phyloP scores from a whole-genome alignment of 2,329 filamentous ascomycete genomes.

The Hortaea werneckii region DNA sequence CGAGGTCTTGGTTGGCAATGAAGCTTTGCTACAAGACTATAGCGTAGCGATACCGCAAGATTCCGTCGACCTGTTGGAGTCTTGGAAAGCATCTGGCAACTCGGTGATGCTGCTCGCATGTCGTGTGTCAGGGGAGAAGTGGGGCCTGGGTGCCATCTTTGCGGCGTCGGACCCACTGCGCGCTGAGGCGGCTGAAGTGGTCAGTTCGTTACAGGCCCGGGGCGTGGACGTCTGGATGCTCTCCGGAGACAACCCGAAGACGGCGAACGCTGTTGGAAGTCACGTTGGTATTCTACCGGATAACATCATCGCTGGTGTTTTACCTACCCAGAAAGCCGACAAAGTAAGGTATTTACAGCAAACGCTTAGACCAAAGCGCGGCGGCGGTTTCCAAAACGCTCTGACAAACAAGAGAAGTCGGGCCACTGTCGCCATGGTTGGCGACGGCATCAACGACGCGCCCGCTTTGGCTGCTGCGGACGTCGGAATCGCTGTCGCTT shows the following conservation, averaged over 20 bases:
- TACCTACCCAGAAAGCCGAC: slow-evolving; percentile 72
- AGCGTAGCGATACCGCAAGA: slow-evolving; percentile 20
- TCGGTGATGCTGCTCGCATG: slow-evolving; percentile 33
- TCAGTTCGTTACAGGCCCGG: slow-evolving; percentile 45
- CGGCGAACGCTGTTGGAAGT: slow-evolving; percentile 66
- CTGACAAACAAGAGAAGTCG: slow-evolving; percentile 20
- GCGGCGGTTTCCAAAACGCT: neutral
- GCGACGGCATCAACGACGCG: slow-evolving; percentile 79
- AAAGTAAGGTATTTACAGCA: slow-evolving; percentile 48
- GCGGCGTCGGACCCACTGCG: slow-evolving; percentile 75
- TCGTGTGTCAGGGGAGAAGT: slow-evolving; percentile 8
- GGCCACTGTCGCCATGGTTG: slow-evolving; percentile 68
- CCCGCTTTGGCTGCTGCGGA: slow-evolving; percentile 72
- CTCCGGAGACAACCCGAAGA: slow-evolving; percentile 81
- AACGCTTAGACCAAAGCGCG: neutral
- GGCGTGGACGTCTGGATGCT: slow-evolving; percentile 82
- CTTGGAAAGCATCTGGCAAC: slow-evolving; percentile 33
- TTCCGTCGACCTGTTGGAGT: slow-evolving; percentile 18
- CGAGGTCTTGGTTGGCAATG: slow-evolving; percentile 61
- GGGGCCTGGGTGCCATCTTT: slow-evolving; percentile 52
- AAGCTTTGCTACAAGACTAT: slow-evolving; percentile 49
- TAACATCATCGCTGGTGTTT: slow-evolving; percentile 77
- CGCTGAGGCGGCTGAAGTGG: slow-evolving; percentile 56
- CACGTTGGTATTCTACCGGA: slow-evolving; percentile 61
- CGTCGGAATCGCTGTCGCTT: slow-evolving; percentile 71